Evolutionary conservation across 495 filamentous ascomycete species (phyloP), one percentile per base, ranked within the genome.

Genomic region (Hypoxylon rickii): DNA sequence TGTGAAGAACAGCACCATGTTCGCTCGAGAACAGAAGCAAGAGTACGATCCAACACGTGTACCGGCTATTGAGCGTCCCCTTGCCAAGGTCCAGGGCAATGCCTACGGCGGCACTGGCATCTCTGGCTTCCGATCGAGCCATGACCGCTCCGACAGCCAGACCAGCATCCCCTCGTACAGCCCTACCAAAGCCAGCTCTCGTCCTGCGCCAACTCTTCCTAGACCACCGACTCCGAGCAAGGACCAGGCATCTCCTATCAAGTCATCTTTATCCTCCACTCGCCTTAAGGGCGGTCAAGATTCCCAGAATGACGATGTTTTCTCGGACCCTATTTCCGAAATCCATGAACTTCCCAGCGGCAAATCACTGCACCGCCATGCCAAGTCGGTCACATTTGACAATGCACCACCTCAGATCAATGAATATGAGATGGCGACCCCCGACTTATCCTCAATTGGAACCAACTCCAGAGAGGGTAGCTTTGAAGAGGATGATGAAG

Each of bases 381-480:
- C 89, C 0, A 98, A 98, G 73, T 96, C 91, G 60, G 94, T 98
- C 20, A 97, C 90, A 1, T 98, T 97, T 64, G 92, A 97, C 76
- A 86, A 85, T 20, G 94, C 90, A 0, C 93, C 94, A 17, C 95
- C 94, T 21, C 88, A 94, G 68, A 78, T 97, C 45, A 96, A 96
- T 63, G 92, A 97, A 68, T 98, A 97, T 66, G 94, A 97, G 73
- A 92, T 96, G 89, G 86, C 89, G 26, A 98, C 94, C 2, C 94
- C 94, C 1, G 94, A 96, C 69, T 82, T 90, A 12, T 97, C 95
- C 3, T 97, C 89, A 1, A 76, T 93, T 40, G 89, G 88, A 12
- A 92, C 89, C 11, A 90, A 85, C 44, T 96, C 92, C 4, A 86
- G 92, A 19, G 89, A 96, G 55, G 89, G 89, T 15, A 96, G 92